Evolutionary conservation across 2,329 filamentous ascomycete species (phyloP).

Genomic region (Dactylellina sp.): DNA sequence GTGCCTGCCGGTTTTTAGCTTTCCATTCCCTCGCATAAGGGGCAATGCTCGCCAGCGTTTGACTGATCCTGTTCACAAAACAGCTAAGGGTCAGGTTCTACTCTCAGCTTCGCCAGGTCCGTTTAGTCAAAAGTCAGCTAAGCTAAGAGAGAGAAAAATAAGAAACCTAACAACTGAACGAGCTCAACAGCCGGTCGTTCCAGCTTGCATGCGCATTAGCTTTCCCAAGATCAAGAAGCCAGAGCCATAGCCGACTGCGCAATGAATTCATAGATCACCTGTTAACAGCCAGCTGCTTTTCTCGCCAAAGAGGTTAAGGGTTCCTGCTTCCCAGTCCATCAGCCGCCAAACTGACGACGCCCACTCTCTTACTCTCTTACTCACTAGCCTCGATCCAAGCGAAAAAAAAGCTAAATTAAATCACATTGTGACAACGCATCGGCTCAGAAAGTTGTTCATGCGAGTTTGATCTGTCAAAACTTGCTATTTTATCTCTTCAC

Average conservation of each 20-base stretch:
- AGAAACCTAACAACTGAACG: not conserved
- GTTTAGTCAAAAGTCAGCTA: not conserved
- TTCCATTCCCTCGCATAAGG: constrained; percentile 46
- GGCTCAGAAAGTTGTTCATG: constrained; percentile 40
- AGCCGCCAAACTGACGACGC: constrained; percentile 14
- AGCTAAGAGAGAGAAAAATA: not conserved
- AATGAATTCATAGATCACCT: constrained; percentile 48
- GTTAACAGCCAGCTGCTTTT: constrained; percentile 36
- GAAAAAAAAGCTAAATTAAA: constrained; percentile 12
- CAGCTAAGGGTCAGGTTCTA: not conserved
- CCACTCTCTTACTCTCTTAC: not conserved
- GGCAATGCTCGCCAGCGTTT: constrained; percentile 28
- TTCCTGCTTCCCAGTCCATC: constrained; percentile 6
- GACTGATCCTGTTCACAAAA: constrained; percentile 12
- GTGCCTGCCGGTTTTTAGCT: too few species aligned
- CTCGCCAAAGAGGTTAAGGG: constrained; percentile 33
- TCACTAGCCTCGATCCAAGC: constrained; percentile 15
- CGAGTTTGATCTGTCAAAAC: constrained; percentile 52
- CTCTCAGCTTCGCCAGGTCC: not conserved
- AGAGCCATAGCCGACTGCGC: constrained; percentile 14
- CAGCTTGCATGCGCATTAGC: constrained; percentile 34
- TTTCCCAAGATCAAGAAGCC: constrained; percentile 42
- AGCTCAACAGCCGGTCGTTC: constrained; percentile 23
- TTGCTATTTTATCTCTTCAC: constrained; percentile 13
- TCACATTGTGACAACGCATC: constrained; percentile 42